Evolutionary conservation across 371 early-diverging fungal species (phyloP), one percentile per base, ranked within the genome.

Genomic region (Rhizomucor pusillus): DNA sequence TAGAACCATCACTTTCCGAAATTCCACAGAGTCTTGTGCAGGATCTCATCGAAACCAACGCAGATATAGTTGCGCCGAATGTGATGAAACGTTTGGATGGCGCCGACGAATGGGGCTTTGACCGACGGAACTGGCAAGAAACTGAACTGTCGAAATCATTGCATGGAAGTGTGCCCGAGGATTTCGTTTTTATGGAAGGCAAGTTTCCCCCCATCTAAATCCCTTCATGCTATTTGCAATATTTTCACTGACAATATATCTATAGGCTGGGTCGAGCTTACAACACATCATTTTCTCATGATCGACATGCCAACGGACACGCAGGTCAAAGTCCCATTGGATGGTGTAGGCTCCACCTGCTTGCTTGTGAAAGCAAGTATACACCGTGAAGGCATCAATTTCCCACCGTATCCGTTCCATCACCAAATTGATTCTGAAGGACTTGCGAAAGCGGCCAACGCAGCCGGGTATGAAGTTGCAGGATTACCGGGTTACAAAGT

Each of bases 401-500:
- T 86, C 47, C 87, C 87, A 4, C 63, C 82, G 0, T 75, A 72
- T 56, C 72, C 80, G 22, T 71, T 82, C 34, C 74, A 82, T 41
- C 86, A 87, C 58, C 73, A 79, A 48, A 72, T 87, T 24, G 87
- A 89, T 52, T 84, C 86, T 13, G 90, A 88, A 71, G 88, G 87
- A 0, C 74, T 89, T 67, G 87, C 85, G 12, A 85, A 82, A 47
- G 77, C 85, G 57, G 87, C 86, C 35, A 80, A 76, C 55, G 71
- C 72, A 5, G 70, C 77, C 54, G 87, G 87, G 0, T 84, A 73
- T 43, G 59, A 62, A 14, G 80, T 85, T 1, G 83, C 66, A 57
- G 86, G 86, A 0, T 62, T 82, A 22, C 87, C 87, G 3, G 64
- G 66, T 34, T 73, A 82, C 40, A 57, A 66, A 37, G 64, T 73